These are phyloP conservation scores for Aegilops bicornis DNA, from an alignment of 176 grass and related monocot species.

Conservation along the genomic window DNA sequence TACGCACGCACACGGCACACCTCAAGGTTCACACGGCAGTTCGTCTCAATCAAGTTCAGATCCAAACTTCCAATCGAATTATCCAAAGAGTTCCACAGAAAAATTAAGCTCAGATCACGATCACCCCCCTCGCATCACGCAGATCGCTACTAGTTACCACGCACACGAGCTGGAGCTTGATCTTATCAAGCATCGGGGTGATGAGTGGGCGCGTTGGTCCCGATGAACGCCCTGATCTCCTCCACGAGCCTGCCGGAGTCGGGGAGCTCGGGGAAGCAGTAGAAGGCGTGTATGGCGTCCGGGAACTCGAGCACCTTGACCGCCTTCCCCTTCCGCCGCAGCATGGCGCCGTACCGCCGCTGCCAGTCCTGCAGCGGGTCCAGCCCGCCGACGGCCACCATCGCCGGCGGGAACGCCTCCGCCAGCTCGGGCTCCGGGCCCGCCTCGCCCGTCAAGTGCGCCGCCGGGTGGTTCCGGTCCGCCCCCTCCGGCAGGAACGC, in stretches of 20 bases:
- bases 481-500: conserved; percentile 50
- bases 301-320: neutral
- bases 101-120: no score
- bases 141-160: no score
- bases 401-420: conserved; percentile 36
- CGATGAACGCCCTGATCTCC: neutral
- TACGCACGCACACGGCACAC: no score
- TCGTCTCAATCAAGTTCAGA: neutral
- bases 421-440: conserved; percentile 16
- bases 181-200: no score
- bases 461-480: conserved; percentile 46
- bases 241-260: neutral
- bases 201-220: neutral
- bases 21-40: neutral
- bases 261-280: neutral
- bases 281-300: conserved; percentile 9
- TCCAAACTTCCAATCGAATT: no score
- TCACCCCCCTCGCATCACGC: no score
- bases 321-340: neutral
- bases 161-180: no score
- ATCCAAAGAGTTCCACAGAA: no score
- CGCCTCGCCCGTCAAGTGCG: conserved; percentile 36
- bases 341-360: conserved; percentile 19
- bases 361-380: conserved; percentile 51
- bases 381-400: conserved; percentile 31